Evolutionary conservation across 1,284 basidiomycete species (phyloP).

Genomic region (Porodaedalea pini): DNA sequence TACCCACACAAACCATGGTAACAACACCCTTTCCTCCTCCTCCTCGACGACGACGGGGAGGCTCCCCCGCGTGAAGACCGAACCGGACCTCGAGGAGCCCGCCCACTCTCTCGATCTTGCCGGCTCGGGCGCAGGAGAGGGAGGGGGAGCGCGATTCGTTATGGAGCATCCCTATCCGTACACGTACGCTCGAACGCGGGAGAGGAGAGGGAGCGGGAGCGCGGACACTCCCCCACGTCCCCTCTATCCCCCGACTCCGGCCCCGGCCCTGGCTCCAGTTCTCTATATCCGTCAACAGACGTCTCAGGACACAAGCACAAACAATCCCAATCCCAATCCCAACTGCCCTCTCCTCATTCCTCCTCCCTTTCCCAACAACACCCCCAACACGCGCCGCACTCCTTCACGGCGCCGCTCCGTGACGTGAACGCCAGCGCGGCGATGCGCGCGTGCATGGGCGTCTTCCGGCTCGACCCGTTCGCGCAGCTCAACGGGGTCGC

Average conservation of each 20-base stretch:
- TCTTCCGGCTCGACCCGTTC: slow-evolving; percentile 73
- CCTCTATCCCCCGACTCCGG: background rate
- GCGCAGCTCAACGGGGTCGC: slow-evolving; percentile 54
- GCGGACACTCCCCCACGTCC: too few relatives aligned
- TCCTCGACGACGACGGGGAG: background rate
- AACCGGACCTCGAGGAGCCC: slow-evolving; percentile 1
- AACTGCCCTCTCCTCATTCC: background rate
- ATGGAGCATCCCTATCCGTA: slow-evolving; percentile 20
- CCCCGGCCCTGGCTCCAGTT: too few relatives aligned
- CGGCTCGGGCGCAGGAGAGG: background rate
- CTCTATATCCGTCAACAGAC: too few relatives aligned
- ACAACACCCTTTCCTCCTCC: background rate
- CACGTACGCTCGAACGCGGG: background rate
- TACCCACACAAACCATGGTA: background rate
- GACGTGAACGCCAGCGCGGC: slow-evolving; percentile 62
- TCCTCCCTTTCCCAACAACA: background rate
- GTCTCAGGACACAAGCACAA: too few relatives aligned
- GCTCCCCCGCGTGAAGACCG: background rate
- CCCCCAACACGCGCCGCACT: background rate
- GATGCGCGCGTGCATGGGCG: slow-evolving; percentile 71
- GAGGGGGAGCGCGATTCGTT: slow-evolving; percentile 18
- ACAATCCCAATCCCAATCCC: background rate
- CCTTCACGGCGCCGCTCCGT: slow-evolving; percentile 48
- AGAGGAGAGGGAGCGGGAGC: background rate
- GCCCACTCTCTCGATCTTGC: background rate